Base-by-base conservation (phyloP, 352 stramenopile genomes). In the Elongisporangium anandrum region DNA sequence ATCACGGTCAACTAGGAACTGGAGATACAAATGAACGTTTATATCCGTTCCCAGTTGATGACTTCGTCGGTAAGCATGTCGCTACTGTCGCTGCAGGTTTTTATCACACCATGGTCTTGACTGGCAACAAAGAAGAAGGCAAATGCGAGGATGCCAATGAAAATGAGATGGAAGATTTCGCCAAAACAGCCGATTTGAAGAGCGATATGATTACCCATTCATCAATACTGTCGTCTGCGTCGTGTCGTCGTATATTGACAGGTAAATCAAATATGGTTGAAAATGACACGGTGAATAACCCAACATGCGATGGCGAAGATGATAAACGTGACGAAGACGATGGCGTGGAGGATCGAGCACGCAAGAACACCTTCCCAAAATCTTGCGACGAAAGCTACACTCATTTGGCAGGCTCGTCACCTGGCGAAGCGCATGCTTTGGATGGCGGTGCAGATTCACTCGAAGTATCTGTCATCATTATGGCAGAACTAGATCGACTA, bases 61-160 rank as follows among this genome's bases (percentile, higher is more conserved):
- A 89, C 24, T 98, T 98, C 63, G 66, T 96, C 5, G 92, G 88
- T 0, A 96, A 97, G 45, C 77, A 87, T 29, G 73, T 98, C 12
- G 82, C 88, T 5, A 75, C 94, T 52, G 82, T 98, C 7, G 91
- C 90, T 23, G 87, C 91, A 13, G 93, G 93, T 0, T 98, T 98
- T 63, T 98, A 98, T 54, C 92, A 98, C 68, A 98, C 92, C 7
- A 70, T 98, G 0, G 87, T 98, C 2, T 70, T 97, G 1, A 95
- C 85, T 1, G 88, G 89, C 15, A 84, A 82, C 2, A 84, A 77
- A 49, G 85, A 96, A 0, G 70, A 83, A 6, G 74, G 88, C 9
- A 73, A 70, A 39, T n/a, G 26, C 8, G 60, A 63, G 8, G 61
- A 75, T 16, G 22, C 24, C 39, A 61, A 60, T 17, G 47, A 52